A percentile compares a stretch with the other conserved stretches of the same genome.
phyloP scores from a whole-genome alignment of 179 eudicot species.

The Beta lomatogona region DNA sequence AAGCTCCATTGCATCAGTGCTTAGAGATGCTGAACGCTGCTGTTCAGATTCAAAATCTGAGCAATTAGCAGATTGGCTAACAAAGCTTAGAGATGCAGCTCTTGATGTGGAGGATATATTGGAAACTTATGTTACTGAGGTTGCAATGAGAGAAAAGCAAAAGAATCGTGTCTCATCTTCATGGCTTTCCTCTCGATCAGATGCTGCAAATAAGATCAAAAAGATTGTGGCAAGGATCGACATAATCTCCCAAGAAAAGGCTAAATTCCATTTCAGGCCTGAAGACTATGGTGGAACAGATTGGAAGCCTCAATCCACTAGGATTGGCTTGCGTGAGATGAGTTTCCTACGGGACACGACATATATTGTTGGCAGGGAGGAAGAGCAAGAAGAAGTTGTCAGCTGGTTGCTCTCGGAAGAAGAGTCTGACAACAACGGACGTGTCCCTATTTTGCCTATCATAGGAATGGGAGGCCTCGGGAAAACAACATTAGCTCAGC shows the following conservation, averaged over 20 bases:
- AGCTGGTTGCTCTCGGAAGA: conserved; percentile 14
- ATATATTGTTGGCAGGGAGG: conserved; percentile 29
- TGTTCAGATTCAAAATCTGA: not conserved
- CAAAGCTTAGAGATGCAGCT: conserved; percentile 32
- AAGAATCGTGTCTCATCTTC: conserved; percentile 1
- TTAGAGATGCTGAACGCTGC: conserved; percentile 28
- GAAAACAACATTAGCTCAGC: conserved; percentile 44
- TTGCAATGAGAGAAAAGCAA: conserved; percentile 18
- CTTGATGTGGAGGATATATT: conserved; percentile 38
- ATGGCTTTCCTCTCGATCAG: conserved; percentile 9
- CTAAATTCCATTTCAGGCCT: conserved; percentile 12
- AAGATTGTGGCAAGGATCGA: conserved; percentile 15
- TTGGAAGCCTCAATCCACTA: not conserved
- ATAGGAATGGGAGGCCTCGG: conserved; percentile 48
- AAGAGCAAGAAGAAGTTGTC: conserved; percentile 22
- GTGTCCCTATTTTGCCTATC: conserved; percentile 31
- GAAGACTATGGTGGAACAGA: not conserved
- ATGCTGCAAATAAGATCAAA: conserved; percentile 20
- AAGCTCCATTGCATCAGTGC: conserved; percentile 9
- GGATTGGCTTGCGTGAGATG: conserved; percentile 10
- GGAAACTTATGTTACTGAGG: conserved; percentile 30
- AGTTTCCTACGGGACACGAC: conserved; percentile 11
- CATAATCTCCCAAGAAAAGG: conserved; percentile 16
- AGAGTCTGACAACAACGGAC: not conserved
- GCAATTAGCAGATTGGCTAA: conserved; percentile 29